Evolutionary conservation across 495 filamentous ascomycete species (phyloP), one percentile per base, ranked within the genome.

Genomic region (Penicillium bovifimosum): DNA sequence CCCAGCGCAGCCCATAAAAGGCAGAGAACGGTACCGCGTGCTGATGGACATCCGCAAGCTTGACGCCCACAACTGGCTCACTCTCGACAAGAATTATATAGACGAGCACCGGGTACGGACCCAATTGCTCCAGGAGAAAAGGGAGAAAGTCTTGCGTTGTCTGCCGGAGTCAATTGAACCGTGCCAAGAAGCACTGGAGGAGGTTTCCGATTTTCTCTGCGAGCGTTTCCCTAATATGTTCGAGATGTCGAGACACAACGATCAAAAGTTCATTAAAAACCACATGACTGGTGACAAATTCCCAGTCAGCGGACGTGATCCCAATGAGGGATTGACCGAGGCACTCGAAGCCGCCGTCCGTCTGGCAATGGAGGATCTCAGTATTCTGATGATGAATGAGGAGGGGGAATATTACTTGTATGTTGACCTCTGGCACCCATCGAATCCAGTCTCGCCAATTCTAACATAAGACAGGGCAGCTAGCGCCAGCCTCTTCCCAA

Each of bases 281-380:
- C 65, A 65, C 41, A 67, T 77, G 53, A 80, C 78, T 0, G 62
- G 69, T 9, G 79, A 83, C 47, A 72, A 59, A 28, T 80, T 76
- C 46, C 33, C 59, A 1, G 60, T 79, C 34, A 59, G 66, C 1
- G 62, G 64, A 10, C 41, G 58, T n/a, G 59, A 59, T 31, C 29
- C 59, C 17, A 55, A 60, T 10, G 60, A 68, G 17, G 57, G 66
- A 16, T 41, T 24, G 9, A 63, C 58, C 11, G 73, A 78, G 46
- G 77, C 79, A 26, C 65, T 83, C 29, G 80, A 83, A 58, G 67
- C 77, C 13, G 79, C 78, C n/a, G 80, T 80, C 6, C 65, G 76
- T 50, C 63, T 82, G 26, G 73, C 76, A 14, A 80, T 79, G 77
- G 79, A 82, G 59, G 80, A 82, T 54, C 66, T 83, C 41, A 82